Evolutionary conservation across 768 basidiomycete genomes (phyloP), one percentile per base, ranked within the genome.

Genomic region (Amanita phalloides): DNA sequence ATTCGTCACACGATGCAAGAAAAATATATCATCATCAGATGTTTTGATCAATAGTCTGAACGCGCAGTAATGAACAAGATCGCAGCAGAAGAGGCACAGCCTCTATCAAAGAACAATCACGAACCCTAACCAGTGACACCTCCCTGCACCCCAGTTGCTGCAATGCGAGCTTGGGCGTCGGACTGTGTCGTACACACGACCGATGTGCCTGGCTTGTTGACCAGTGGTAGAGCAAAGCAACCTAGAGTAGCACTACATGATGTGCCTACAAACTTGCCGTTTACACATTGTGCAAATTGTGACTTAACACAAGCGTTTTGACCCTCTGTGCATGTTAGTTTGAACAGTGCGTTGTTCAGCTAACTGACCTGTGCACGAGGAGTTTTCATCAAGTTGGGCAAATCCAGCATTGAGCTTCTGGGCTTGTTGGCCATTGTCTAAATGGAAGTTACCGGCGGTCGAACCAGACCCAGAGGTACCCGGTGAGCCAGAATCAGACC

Each of bases 331-430:
- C 11, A 33, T 33, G 33, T 33, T 13, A 33, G 13, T 4, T 33
- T 13, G 1, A 13, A 10, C 11, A 30, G 7, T 30, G 7, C 28
- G 1, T 30, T 30, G 28, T 30, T 9, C 8, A 9, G 21, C 0
- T 9, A 25, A 42, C 41, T 42, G 4, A 21, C 41, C 21, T n/a
- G 28, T 69, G 66, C 82, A 84, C 7, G 71, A 6, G 28, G 80
- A 77, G 54, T 54, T 49, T 2, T 68, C 59, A 23, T 66, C 72
- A 25, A 84, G 70, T 7, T 59, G 62, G 14, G 70, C 66, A 62
- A 83, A 84, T 57, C 79, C 64, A 5, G 68, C 68, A 60, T 80
- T 80, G 32, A 74, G 68, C 6, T 68, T 62, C 58, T 79, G 75
- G 9, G 78, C 77, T 47, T 69, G 73, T 49, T 70, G 61, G 14